Percentiles rank a stretch among this genome's conserved stretches.
Evolutionary conservation across 768 basidiomycete genomes (phyloP).

Genomic region (Kwoniella dejecticola): DNA sequence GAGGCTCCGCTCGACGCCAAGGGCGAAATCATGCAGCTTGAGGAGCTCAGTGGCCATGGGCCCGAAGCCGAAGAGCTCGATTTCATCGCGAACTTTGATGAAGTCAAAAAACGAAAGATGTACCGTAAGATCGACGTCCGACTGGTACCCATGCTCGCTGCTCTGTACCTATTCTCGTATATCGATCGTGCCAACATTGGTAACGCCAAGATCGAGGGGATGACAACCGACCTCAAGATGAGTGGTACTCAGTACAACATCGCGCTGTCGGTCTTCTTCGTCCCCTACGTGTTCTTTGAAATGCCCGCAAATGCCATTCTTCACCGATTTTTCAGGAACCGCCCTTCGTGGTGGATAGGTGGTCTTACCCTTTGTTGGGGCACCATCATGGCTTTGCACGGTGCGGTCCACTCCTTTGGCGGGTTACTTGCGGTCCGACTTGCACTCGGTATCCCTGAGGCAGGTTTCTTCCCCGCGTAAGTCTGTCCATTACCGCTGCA

Average conservation of each 20-base stretch:
- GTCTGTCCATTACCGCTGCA: no score
- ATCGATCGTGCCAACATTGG: slow-evolving; percentile 41
- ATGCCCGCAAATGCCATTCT: slow-evolving; percentile 35
- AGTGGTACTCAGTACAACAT: slow-evolving; percentile 26
- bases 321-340: slow-evolving; percentile 23
- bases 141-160: slow-evolving; percentile 41
- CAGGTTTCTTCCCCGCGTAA: slow-evolving; percentile 38
- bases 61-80: no score
- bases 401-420: slow-evolving; percentile 31
- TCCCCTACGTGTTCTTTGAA: slow-evolving; percentile 31
- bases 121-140: slow-evolving; percentile 38
- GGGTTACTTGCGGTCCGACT: slow-evolving; percentile 43
- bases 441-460: slow-evolving; percentile 41
- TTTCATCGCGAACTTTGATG: no score
- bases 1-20: no score
- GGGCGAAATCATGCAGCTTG: no score
- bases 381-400: slow-evolving; percentile 43
- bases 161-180: slow-evolving; percentile 43
- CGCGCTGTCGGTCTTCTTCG: slow-evolving; percentile 46
- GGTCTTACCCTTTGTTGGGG: slow-evolving; percentile 41
- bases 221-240: slow-evolving; percentile 25
- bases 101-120: no score
- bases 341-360: slow-evolving; percentile 35
- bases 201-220: slow-evolving; percentile 40
- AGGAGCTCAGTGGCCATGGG: no score